Percentiles rank a stretch among this genome's conserved stretches.
Evolutionary conservation across 352 stramenopile species (phyloP).

Genomic region (Globisporangium acanthophoron): DNA sequence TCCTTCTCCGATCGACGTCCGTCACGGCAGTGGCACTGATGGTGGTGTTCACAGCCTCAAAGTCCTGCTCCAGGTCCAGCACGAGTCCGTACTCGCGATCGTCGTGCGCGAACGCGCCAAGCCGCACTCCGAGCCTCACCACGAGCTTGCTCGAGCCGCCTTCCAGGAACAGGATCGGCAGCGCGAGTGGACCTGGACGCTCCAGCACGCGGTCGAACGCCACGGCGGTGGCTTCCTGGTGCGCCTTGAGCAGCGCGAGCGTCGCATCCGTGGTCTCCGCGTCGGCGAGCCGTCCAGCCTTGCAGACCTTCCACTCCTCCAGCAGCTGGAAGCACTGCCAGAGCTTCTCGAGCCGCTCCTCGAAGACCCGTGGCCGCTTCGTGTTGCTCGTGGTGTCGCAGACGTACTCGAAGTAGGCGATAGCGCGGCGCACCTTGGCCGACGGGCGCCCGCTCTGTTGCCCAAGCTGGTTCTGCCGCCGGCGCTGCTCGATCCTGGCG

Average conservation of each 20-base stretch:
- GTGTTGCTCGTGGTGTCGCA: conserved; percentile 47
- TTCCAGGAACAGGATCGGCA: conserved; percentile 47
- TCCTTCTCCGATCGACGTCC: conserved; percentile 16
- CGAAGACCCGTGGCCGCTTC: conserved; percentile 17
- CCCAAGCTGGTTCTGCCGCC: conserved; percentile 26
- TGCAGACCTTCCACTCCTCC: conserved; percentile 74
- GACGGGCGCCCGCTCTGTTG: conserved; percentile 25
- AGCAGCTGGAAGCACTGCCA: conserved; percentile 70
- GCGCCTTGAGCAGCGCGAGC: conserved; percentile 38
- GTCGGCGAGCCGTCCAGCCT: conserved; percentile 55
- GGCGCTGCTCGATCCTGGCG: conserved; percentile 37
- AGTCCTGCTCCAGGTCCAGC: conserved; percentile 50
- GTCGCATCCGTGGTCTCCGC: conserved; percentile 48
- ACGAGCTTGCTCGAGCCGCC: conserved; percentile 32
- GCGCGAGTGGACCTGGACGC: conserved; percentile 30
- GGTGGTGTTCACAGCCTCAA: conserved; percentile 13
- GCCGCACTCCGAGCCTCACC: conserved; percentile 35
- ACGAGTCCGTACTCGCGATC: conserved; percentile 64
- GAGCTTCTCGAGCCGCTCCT: conserved; percentile 61
- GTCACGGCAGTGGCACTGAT: not conserved
- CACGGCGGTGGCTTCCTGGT: conserved; percentile 36
- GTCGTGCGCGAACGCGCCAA: conserved; percentile 37
- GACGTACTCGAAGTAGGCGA: conserved; percentile 59
- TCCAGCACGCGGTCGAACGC: conserved; percentile 54
- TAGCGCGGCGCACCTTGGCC: conserved; percentile 46